These are phyloP conservation scores for Pleurotus ostreatus DNA, from an alignment of 768 basidiomycete genomes.

Conservation along the genomic window DNA sequence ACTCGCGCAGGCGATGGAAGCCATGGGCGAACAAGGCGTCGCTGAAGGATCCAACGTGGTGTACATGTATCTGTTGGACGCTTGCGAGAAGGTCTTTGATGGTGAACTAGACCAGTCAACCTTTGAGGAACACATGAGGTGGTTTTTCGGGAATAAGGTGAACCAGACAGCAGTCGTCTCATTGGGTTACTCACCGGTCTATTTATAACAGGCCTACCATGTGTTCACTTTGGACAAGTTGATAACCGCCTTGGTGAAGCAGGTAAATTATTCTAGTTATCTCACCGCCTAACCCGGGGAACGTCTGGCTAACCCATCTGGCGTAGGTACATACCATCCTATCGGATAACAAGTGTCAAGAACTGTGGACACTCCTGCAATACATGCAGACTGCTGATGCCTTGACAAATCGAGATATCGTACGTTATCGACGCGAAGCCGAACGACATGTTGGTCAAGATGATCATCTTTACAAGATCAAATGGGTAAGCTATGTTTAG, in stretches of 20 bases:
- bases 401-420: slow-evolving; percentile 59
- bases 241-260: slow-evolving; percentile 85
- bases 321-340: slow-evolving; percentile 80
- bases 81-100: slow-evolving; percentile 92
- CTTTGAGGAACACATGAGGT: slow-evolving; percentile 94
- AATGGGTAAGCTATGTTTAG: slow-evolving; percentile 60
- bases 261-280: slow-evolving; percentile 45
- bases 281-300: not conserved
- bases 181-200: slow-evolving; percentile 17
- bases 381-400: slow-evolving; percentile 50
- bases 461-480: slow-evolving; percentile 72
- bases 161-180: slow-evolving; percentile 16
- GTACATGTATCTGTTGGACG: slow-evolving; percentile 85
- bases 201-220: slow-evolving; percentile 69
- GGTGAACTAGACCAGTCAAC: slow-evolving; percentile 87
- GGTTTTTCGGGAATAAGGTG: slow-evolving; percentile 89
- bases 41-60: slow-evolving; percentile 58
- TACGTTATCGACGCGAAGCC: slow-evolving; percentile 77
- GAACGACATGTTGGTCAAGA: slow-evolving; percentile 72
- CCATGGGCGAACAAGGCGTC: slow-evolving; percentile 45
- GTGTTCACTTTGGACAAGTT: slow-evolving; percentile 94
- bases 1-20: slow-evolving; percentile 63
- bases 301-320: slow-evolving; percentile 6
- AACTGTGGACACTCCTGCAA: slow-evolving; percentile 75
- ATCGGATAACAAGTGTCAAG: slow-evolving; percentile 82